A percentile compares a stretch with the other conserved stretches of the same genome.
These are phyloP conservation scores for Eudorina sp. DNA, from an alignment of 139 green algal genomes.

Conservation along the genomic window DNA sequence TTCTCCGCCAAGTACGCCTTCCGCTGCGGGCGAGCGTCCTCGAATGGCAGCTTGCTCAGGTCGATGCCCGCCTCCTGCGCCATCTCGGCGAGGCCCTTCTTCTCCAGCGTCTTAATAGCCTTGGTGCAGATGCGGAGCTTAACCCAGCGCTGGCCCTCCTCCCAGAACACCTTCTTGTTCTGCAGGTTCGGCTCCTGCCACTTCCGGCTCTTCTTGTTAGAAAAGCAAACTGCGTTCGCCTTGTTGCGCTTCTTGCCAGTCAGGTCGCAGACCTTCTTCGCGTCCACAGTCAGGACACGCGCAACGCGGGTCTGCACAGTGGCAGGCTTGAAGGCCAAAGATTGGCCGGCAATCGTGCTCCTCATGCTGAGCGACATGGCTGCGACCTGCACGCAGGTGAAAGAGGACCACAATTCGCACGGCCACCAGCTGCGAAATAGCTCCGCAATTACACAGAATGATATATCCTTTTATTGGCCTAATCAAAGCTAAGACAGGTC, in stretches of 20 bases:
- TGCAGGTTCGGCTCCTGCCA: constrained; percentile 97
- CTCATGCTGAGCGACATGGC: constrained; percentile 48
- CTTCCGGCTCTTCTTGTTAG: constrained; percentile 97
- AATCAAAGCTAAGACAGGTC: neutral
- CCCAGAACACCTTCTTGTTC: constrained; percentile 88
- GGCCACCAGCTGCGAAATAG: neutral
- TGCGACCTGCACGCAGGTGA: constrained; percentile 7
- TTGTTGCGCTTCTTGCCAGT: constrained; percentile 98
- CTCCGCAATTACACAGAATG: neutral
- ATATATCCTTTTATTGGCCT: neutral
- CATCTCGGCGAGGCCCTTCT: constrained; percentile 92
- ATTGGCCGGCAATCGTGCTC: constrained; percentile 37
- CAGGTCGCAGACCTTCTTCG: constrained; percentile 83
- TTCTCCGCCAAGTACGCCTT: constrained; percentile 76
- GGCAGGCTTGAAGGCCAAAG: constrained; percentile 38
- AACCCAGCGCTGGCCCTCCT: constrained; percentile 83
- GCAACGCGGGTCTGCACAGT: constrained; percentile 5
- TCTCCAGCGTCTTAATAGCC: constrained; percentile 86
- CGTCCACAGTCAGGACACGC: constrained; percentile 41
- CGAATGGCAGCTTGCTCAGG: constrained; percentile 90
- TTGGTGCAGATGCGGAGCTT: constrained; percentile 84
- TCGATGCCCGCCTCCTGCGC: constrained; percentile 92
- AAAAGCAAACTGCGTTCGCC: constrained; percentile 96
- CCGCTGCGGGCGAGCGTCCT: constrained; percentile 76
- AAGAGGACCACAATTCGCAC: constrained; percentile 30